Evolutionary conservation across 768 basidiomycete genomes (phyloP).

Genomic region (Boletus bicolor): DNA sequence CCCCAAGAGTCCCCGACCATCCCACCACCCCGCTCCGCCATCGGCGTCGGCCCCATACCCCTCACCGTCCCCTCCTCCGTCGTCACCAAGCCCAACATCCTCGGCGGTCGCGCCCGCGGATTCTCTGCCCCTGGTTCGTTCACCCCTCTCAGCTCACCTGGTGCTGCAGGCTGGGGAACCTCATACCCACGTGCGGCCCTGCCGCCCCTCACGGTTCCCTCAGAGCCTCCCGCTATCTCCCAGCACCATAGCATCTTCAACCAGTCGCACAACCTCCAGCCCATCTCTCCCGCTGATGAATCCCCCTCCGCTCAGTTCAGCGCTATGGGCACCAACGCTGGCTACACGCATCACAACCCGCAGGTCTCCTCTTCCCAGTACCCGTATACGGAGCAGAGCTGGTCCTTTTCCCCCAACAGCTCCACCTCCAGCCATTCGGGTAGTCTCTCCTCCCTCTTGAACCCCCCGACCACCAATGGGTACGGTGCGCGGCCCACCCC

Average conservation of each 20-base stretch:
- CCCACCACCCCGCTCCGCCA: constrained; percentile 73
- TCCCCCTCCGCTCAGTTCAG: constrained; percentile 50
- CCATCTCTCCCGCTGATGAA: constrained; percentile 70
- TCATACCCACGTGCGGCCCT: constrained; percentile 61
- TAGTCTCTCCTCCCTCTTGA: constrained; percentile 74
- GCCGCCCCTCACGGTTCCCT: constrained; percentile 81
- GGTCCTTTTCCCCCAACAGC: constrained; percentile 46
- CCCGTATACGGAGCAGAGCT: constrained; percentile 62
- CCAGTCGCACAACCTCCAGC: constrained; percentile 57
- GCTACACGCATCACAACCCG: constrained; percentile 29
- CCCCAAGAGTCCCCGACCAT: constrained; percentile 62
- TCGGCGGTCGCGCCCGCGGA: constrained; percentile 64
- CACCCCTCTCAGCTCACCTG: constrained; percentile 62
- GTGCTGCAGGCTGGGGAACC: constrained; percentile 55
- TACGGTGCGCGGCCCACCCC: constrained; percentile 55
- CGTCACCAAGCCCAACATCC: constrained; percentile 34
- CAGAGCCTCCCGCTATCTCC: constrained; percentile 61
- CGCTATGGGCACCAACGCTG: constrained; percentile 35
- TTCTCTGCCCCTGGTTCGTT: constrained; percentile 84
- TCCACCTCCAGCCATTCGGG: constrained; percentile 64
- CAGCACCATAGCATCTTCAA: constrained; percentile 57
- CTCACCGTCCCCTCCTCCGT: constrained; percentile 52
- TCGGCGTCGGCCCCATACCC: constrained; percentile 65
- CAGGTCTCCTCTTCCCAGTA: constrained; percentile 55
- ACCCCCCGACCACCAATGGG: constrained; percentile 51